Percentiles rank a stretch among this genome's conserved stretches.
These are phyloP conservation scores for Aspergillus luchuensis DNA, from an alignment of 2,329 filamentous ascomycete genomes.

Conservation along the genomic window DNA sequence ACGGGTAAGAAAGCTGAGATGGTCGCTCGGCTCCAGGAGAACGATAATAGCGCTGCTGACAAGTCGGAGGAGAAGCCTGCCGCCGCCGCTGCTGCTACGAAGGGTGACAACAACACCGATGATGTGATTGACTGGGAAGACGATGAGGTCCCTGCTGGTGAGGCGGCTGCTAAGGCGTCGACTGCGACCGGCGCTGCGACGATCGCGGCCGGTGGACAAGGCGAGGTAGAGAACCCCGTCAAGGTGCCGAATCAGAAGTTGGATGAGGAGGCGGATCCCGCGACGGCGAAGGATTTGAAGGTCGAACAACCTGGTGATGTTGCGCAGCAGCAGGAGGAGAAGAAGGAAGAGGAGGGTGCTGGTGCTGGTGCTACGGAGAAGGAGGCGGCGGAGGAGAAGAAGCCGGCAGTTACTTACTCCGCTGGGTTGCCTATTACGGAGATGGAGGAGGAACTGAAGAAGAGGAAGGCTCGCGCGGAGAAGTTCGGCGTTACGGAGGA, in stretches of 20 bases:
- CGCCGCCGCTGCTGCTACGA: slow-evolving; percentile 23
- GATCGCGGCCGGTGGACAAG: slow-evolving; percentile 43
- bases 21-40: slow-evolving; percentile 49
- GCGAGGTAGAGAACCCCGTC: slow-evolving; percentile 40
- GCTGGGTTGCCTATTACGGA: slow-evolving; percentile 47
- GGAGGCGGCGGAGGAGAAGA: slow-evolving; percentile 28
- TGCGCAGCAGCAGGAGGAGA: slow-evolving; percentile 23
- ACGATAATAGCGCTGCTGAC: slow-evolving; percentile 35
- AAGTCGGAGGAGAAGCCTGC: slow-evolving; percentile 21
- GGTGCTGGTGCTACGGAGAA: slow-evolving; percentile 26
- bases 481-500: slow-evolving; percentile 52
- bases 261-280: slow-evolving; percentile 35
- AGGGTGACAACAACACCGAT: slow-evolving; percentile 35
- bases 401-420: slow-evolving; percentile 43
- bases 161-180: slow-evolving; percentile 31
- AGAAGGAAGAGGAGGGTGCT: slow-evolving; percentile 27
- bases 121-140: slow-evolving; percentile 52
- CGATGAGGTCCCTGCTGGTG: slow-evolving; percentile 37
- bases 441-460: slow-evolving; percentile 49
- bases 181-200: slow-evolving; percentile 36
- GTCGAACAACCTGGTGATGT: slow-evolving; percentile 25
- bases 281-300: slow-evolving; percentile 42
- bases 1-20: slow-evolving; percentile 55
- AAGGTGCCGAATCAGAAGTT: slow-evolving; percentile 44
- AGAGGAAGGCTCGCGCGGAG: slow-evolving; percentile 52